These are phyloP conservation scores for Hemisphaericaspora xylanilytica DNA, from an alignment of 1,139 yeast genomes.

Conservation along the genomic window DNA sequence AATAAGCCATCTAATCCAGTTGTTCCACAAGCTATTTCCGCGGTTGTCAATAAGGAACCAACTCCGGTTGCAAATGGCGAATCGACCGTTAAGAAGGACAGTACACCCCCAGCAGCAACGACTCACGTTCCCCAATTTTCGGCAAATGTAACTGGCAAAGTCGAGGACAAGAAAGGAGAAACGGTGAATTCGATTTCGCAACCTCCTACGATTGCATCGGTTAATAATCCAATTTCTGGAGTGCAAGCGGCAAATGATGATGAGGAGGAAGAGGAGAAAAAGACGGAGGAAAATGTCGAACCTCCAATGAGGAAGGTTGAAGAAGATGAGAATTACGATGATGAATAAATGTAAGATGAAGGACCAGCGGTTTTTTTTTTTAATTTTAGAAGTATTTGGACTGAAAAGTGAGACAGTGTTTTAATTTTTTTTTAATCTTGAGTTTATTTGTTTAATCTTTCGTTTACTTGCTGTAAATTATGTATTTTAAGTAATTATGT, in stretches of 20 bases:
- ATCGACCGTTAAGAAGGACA: background rate
- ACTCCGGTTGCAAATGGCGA: conserved; percentile 7
- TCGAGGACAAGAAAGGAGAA: conserved; percentile 10
- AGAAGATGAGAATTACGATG: conserved; percentile 84
- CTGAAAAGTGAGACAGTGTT: background rate
- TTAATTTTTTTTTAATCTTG: no score
- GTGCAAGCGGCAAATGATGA: conserved; percentile 35
- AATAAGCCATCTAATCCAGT: conserved; percentile 12
- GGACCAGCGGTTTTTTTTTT: no score
- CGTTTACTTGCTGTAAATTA: background rate
- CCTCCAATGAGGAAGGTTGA: conserved; percentile 75
- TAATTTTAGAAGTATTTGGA: background rate
- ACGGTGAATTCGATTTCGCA: no score
- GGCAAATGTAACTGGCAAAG: conserved; percentile 21
- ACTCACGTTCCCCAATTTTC: conserved; percentile 22
- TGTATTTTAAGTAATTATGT: conserved; percentile 5
- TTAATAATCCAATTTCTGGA: conserved; percentile 8
- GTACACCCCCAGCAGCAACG: conserved; percentile 1
- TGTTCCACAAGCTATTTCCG: conserved; percentile 10
- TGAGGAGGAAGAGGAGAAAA: conserved; percentile 27
- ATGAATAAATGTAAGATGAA: conserved; percentile 52
- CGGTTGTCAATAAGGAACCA: conserved; percentile 9
- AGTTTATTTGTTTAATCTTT: background rate
- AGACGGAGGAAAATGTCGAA: conserved; percentile 40
- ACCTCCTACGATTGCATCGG: conserved; percentile 24